phyloP scores from a whole-genome alignment of 2,329 filamentous ascomycete species.

The Herpotrichia juniperi region DNA sequence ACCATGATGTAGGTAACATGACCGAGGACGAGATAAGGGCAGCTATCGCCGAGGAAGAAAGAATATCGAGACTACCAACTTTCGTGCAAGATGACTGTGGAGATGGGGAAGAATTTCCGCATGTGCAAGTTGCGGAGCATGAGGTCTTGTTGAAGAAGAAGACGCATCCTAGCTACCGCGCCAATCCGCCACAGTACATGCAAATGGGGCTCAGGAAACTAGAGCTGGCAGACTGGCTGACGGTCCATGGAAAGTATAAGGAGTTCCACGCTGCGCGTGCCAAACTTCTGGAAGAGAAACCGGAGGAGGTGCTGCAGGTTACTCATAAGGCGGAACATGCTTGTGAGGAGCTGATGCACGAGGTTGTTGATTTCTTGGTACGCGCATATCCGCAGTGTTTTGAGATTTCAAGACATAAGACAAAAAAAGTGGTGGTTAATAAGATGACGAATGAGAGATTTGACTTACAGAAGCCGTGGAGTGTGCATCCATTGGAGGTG shows the following conservation, averaged over 20 bases:
- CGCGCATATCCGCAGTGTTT: conserved; percentile 53
- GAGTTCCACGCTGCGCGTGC: conserved; percentile 51
- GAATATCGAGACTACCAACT: conserved; percentile 29
- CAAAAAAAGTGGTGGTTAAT: conserved; percentile 41
- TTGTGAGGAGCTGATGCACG: conserved; percentile 55
- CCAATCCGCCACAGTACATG: conserved; percentile 30
- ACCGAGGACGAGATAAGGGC: conserved; percentile 8
- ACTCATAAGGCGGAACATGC: conserved; percentile 52
- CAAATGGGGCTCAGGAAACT: conserved; percentile 57
- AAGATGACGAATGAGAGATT: conserved; percentile 53
- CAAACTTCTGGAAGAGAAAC: conserved; percentile 47
- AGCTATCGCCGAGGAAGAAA: conserved; percentile 24
- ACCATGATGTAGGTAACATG: too few relatives aligned
- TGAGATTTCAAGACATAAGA: conserved; percentile 21
- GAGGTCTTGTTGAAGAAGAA: neutral
- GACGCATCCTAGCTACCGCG: conserved; percentile 3
- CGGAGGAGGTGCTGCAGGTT: conserved; percentile 52
- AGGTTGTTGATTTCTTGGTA: conserved; percentile 54
- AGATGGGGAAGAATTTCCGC: conserved; percentile 32
- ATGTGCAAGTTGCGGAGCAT: conserved; percentile 19
- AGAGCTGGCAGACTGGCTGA: conserved; percentile 56
- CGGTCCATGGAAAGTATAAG: conserved; percentile 54
- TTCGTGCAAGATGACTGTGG: conserved; percentile 37
- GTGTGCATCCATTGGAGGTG: conserved; percentile 55
- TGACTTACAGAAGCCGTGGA: conserved; percentile 38